Conservation (phyloP, 2,329 filamentous ascomycete genomes). For the Chrysoporthe austroafricana region DNA sequence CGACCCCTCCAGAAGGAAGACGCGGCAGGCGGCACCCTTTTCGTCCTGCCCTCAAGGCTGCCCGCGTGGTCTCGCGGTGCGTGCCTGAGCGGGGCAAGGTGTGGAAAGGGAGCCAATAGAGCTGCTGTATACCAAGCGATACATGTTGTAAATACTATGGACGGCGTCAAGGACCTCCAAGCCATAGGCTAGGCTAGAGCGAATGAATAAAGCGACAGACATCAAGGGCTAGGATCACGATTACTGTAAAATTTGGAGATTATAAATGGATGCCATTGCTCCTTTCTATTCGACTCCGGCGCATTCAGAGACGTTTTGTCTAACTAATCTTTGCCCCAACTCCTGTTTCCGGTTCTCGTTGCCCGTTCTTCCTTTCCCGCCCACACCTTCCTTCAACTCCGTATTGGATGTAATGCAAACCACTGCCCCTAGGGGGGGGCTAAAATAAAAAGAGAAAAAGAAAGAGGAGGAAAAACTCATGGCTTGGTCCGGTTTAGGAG, state of each 20-base stretch:
- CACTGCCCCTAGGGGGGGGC: too few species aligned
- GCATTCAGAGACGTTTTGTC: neutral
- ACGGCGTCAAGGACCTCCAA: neutral
- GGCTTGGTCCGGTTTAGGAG: neutral
- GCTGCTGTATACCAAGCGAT: neutral
- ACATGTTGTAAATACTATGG: neutral
- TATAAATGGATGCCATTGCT: neutral
- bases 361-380: neutral
- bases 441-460: too few species aligned
- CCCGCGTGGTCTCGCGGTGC: neutral
- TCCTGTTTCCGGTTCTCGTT: neutral
- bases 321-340: neutral
- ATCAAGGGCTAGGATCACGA: neutral
- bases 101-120: neutral
- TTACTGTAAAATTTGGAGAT: neutral
- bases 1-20: neutral
- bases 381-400: slow-evolving; percentile 5
- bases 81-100: neutral
- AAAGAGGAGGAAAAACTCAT: too few species aligned
- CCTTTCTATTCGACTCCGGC: neutral
- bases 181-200: neutral
- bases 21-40: neutral
- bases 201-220: neutral
- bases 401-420: slow-evolving; percentile 2
- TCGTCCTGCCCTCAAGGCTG: neutral